phyloP scores from a whole-genome alignment of 108 stramenopile genomes.

The Cylindrotheca closterium region DNA sequence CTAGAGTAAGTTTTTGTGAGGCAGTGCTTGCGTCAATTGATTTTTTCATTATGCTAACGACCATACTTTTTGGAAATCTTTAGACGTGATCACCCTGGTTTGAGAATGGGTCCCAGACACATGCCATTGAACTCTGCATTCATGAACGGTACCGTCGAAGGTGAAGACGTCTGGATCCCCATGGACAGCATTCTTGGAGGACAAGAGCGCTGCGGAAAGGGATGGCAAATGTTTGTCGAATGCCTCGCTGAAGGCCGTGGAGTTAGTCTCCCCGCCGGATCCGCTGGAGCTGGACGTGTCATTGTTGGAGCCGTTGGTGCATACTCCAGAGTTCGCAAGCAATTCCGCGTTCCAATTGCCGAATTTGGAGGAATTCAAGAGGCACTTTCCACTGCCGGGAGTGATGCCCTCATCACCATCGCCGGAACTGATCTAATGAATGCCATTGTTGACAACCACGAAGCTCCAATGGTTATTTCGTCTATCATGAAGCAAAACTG shows the following conservation, averaged over 20 bases:
- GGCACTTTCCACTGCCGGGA: constrained; percentile 88
- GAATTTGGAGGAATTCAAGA: constrained; percentile 99
- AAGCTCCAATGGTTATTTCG: constrained; percentile 97
- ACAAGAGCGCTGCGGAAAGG: constrained; percentile 94
- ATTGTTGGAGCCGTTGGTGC: constrained; percentile 91
- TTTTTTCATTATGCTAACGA: not conserved
- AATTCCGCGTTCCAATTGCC: constrained; percentile 98
- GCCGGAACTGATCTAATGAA: constrained; percentile 96
- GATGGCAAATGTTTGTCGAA: constrained; percentile 99
- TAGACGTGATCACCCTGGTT: constrained; percentile 86
- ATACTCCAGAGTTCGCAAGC: constrained; percentile 94
- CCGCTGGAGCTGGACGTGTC: constrained; percentile 86
- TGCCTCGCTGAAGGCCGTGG: constrained; percentile 98
- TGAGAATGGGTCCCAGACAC: constrained; percentile 94
- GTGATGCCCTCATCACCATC: constrained; percentile 90
- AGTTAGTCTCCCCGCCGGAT: constrained; percentile 93
- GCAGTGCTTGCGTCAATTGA: not conserved
- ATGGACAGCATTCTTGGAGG: constrained; percentile 95
- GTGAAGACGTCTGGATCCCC: constrained; percentile 97
- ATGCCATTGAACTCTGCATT: constrained; percentile 90
- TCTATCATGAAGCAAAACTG: constrained; percentile 99
- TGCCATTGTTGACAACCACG: constrained; percentile 98
- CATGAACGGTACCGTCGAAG: constrained; percentile 99
- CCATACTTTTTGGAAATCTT: constrained; percentile 10
- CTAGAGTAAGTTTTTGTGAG: constrained; percentile 70